These are phyloP conservation scores for Entomophthora muscae DNA, from an alignment of 371 early-diverging fungal species.

Conservation along the genomic window DNA sequence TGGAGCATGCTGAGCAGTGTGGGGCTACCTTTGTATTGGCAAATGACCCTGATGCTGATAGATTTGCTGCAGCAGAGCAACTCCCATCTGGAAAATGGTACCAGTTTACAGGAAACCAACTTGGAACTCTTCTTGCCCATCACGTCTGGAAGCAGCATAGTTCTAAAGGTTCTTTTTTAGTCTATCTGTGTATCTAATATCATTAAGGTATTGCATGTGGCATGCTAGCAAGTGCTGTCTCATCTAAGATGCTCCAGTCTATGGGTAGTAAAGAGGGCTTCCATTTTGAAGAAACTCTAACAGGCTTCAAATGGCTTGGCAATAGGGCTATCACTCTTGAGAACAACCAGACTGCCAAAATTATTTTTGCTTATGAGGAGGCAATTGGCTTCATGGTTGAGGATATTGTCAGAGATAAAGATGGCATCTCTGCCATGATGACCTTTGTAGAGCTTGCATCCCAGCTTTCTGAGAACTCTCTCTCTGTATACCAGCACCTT, in stretches of 20 bases:
- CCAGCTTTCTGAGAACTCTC: constrained; percentile 38
- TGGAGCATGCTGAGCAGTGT: constrained; percentile 41
- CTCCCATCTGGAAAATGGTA: constrained; percentile 53
- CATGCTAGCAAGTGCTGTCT: constrained; percentile 80
- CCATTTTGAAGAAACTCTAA: constrained; percentile 73
- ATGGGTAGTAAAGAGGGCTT: constrained; percentile 65
- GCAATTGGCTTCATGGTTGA: constrained; percentile 80
- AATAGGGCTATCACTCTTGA: constrained; percentile 51
- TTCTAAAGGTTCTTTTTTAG: constrained; percentile 26
- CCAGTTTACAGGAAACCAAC: constrained; percentile 77
- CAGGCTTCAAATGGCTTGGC: constrained; percentile 94
- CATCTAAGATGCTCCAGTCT: constrained; percentile 62
- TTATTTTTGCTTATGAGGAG: constrained; percentile 83
- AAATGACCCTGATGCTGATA: constrained; percentile 97
- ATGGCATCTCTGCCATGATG: constrained; percentile 68
- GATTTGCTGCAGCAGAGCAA: constrained; percentile 77
- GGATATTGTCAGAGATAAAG: constrained; percentile 63
- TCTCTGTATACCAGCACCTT: constrained; percentile 40
- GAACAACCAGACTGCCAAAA: constrained; percentile 21
- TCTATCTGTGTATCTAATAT: constrained; percentile 12
- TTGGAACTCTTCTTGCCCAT: constrained; percentile 72
- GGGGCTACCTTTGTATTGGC: constrained; percentile 60
- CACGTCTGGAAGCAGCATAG: constrained; percentile 41
- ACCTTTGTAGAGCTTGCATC: constrained; percentile 66
- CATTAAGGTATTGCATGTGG: constrained; percentile 27